These are phyloP conservation scores for Camelina laxa DNA, from an alignment of 345 rosid genomes.

Conservation along the genomic window DNA sequence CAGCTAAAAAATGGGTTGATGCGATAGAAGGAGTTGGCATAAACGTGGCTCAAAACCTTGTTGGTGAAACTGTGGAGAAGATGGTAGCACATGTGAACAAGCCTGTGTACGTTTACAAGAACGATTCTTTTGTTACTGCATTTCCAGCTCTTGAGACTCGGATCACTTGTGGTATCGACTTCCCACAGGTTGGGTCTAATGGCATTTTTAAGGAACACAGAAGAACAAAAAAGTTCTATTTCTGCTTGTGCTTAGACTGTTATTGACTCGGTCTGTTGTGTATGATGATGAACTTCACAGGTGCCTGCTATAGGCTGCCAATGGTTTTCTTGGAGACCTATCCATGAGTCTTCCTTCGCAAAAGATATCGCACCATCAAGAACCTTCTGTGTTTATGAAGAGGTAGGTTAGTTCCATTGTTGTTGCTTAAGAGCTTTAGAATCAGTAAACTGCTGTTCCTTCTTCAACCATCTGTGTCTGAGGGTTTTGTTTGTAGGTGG, in stretches of 20 bases:
- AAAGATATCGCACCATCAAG: conserved; percentile 69
- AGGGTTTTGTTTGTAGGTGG: conserved; percentile 58
- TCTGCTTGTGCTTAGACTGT: not conserved
- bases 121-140: conserved; percentile 72
- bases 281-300: conserved; percentile 43
- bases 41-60: conserved; percentile 54
- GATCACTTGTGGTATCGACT: conserved; percentile 78
- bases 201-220: not conserved
- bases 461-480: conserved; percentile 8
- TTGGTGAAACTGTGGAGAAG: conserved; percentile 55
- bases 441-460: conserved; percentile 6
- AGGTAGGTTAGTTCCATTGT: conserved; percentile 69
- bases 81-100: conserved; percentile 66
- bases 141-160: conserved; percentile 68
- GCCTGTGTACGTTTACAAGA: conserved; percentile 58
- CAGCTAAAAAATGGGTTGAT: conserved; percentile 78
- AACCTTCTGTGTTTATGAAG: conserved; percentile 84
- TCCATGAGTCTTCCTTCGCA: conserved; percentile 51
- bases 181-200: conserved; percentile 60
- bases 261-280: conserved; percentile 18
- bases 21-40: conserved; percentile 66
- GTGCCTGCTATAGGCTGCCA: conserved; percentile 77
- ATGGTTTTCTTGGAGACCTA: conserved; percentile 71
- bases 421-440: not conserved
- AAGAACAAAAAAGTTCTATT: not conserved